Evolutionary conservation across 768 basidiomycete species (phyloP).

Genomic region (Serendipita sp.): DNA sequence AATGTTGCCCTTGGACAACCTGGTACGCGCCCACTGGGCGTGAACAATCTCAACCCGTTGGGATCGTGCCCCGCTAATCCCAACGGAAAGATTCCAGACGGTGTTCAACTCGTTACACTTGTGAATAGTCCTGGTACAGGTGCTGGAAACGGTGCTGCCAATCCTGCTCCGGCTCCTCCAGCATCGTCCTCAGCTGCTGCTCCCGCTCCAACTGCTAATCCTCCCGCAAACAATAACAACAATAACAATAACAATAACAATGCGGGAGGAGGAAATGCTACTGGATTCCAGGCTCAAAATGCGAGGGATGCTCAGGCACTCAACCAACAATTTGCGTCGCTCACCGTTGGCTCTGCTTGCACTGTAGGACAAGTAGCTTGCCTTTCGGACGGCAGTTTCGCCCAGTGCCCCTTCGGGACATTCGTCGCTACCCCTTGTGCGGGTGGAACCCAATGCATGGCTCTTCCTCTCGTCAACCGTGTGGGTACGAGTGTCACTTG

Average conservation of each 20-base stretch:
- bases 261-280: not conserved
- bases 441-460: slow-evolving; percentile 21
- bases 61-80: slow-evolving; percentile 37
- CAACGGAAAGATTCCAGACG: slow-evolving; percentile 32
- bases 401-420: slow-evolving; percentile 36
- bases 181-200: not conserved
- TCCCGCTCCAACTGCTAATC: not conserved
- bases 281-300: slow-evolving; percentile 26
- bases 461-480: slow-evolving; percentile 27
- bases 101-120: slow-evolving; percentile 26
- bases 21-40: slow-evolving; percentile 40
- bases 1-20: slow-evolving; percentile 25
- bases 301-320: slow-evolving; percentile 34
- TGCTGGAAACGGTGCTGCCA: not conserved
- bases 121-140: slow-evolving; percentile 21
- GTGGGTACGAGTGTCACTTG: slow-evolving; percentile 34
- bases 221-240: too few relatives aligned
- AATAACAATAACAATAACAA: too few relatives aligned
- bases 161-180: not conserved
- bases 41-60: slow-evolving; percentile 25
- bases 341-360: slow-evolving; percentile 33
- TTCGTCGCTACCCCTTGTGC: slow-evolving; percentile 27
- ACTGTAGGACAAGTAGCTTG: slow-evolving; percentile 13
- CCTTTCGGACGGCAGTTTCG: slow-evolving; percentile 24
- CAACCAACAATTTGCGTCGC: slow-evolving; percentile 29